Percentiles rank a stretch among this genome's conserved stretches.
Conservation (phyloP, 345 rosid genomes). For the Stellera chamaejasme region DNA sequence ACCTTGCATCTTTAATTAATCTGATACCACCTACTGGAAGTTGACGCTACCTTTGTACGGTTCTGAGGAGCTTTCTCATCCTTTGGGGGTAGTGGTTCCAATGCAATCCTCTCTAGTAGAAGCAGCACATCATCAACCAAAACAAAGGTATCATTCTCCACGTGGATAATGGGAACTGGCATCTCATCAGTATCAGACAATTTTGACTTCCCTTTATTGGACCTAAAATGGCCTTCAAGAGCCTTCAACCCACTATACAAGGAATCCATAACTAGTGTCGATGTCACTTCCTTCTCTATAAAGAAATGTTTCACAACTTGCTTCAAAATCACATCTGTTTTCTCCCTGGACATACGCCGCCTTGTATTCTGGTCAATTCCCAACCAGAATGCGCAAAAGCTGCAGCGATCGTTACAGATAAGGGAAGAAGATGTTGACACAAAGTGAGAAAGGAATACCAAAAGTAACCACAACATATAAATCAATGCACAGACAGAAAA, state of each 20-base stretch:
- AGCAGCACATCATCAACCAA: constrained; percentile 77
- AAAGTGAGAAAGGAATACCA: not conserved
- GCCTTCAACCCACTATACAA: constrained; percentile 94
- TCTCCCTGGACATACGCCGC: constrained; percentile 74
- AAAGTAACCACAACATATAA: not conserved
- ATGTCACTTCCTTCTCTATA: constrained; percentile 86
- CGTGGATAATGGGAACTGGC: constrained; percentile 65
- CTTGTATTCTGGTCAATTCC: constrained; percentile 66
- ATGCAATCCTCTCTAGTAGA: constrained; percentile 70
- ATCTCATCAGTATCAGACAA: constrained; percentile 50
- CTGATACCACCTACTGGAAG: not conserved
- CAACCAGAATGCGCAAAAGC: constrained; percentile 82
- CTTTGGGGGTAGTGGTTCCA: constrained; percentile 78
- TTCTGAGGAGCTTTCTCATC: constrained; percentile 83
- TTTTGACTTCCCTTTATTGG: constrained; percentile 50
- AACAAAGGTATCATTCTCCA: constrained; percentile 69
- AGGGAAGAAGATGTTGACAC: not conserved
- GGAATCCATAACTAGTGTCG: constrained; percentile 98
- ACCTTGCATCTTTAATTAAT: too few relatives aligned
- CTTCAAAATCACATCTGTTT: constrained; percentile 68
- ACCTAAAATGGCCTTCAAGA: constrained; percentile 72
- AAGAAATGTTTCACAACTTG: constrained; percentile 84
- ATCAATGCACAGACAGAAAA: constrained; percentile 1
- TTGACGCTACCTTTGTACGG: constrained; percentile 58
- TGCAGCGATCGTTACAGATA: constrained; percentile 27